Base-by-base conservation (phyloP, 2,329 filamentous ascomycete genomes). In the Aspergillus caelatus region DNA sequence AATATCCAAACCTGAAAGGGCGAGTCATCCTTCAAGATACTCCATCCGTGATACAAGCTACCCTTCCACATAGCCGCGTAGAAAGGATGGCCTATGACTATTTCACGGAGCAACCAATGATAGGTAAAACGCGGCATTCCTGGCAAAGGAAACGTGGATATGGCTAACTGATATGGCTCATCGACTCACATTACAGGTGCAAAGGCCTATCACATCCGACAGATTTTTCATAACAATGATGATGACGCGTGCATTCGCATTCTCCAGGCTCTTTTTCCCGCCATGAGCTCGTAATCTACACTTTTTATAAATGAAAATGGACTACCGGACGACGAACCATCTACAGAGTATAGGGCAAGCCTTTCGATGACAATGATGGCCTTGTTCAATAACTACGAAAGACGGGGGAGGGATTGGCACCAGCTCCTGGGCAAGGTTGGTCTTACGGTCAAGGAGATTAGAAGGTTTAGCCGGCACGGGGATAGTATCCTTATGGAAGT, bases 71-170 rank as follows among this genome's bases (percentile, higher is more conserved):
- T 14, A 36, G 5, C 12, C 14, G 34, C 45, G 57, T 53, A 12
- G 57, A 59, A 43, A 45, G 46, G 9, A 28, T 59, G 57, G 19
- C 12, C 11, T n/a, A 53, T 41, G 57, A 59, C 57, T 50, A 21
- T 59, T 52, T 50, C 12, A 59, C 45, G 5, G 43, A 50, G 32
- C 57, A 59, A 28, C 45, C 32, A 8, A 21, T 59, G 23, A 58
- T 48, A 46, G 6, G 48, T 34, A 16, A 3, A 23, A 48, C 5
- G 21, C 45, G 23, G 3, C 1, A 8, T n/a, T 11, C 41, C 16
- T n/a, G 16, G 16, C 4, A 43, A 48, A 23, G 21, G 6, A 11
- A 16, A 14, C 12, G 21, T 7, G 21, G 23, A 19, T 14, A 14
- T 26, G 19, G 9, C 30, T 11, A 36, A 36, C 34, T 16, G 12